Base-by-base conservation (phyloP, 208 protist genomes). In the Acanthamoeba lenticulata region DNA sequence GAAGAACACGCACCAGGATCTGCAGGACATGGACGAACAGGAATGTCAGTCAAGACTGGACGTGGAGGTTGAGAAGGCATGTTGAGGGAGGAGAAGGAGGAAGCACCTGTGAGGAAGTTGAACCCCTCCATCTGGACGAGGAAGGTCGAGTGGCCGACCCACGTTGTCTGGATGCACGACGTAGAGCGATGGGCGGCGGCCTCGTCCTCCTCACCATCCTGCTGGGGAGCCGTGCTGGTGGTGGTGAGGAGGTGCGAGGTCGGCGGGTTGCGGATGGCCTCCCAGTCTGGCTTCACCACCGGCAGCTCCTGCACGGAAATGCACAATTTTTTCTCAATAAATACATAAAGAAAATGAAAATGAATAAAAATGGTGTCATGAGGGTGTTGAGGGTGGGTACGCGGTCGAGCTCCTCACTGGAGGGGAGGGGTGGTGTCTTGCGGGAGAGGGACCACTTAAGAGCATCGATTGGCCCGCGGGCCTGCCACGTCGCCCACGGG, bases 101-200 rank as follows among this genome's bases (percentile, higher is more conserved):
- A 0, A 0, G 60, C 7, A 49, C 47, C 90, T 5, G 90, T 94
- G n/a, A 94, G 34, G 40, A 94, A 77, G 42, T 83, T 94, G 47
- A 94, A 29, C 38, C 90, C 90, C 36, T 94, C 67, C 90, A 94
- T 94, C 77, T 94, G 90, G 15, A 94, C 90, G n/a, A 94, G 90
- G 67, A 94, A 94, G 60, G 90, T 65, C 13, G 90, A 77, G 40
- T 94, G 90, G 11, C 90, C 90, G 17, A 94, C 44, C 90, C 90
- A 94, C 29, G 90, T 94, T 0, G 60, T 3, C 52, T 94, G 90
- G 13, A 94, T 90, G 29, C 38, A 45, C 21, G 72, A 83, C 7
- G 72, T 47, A 9, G 72, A 83, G n/a, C 65, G 65, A 38, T 24
- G 9, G 60, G 9, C 11, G n/a, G 17, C 17, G 60, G 24, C 29